These are phyloP conservation scores for Sarocladiaceae sp. DNA, from an alignment of 2,329 filamentous ascomycete species.

Conservation along the genomic window DNA sequence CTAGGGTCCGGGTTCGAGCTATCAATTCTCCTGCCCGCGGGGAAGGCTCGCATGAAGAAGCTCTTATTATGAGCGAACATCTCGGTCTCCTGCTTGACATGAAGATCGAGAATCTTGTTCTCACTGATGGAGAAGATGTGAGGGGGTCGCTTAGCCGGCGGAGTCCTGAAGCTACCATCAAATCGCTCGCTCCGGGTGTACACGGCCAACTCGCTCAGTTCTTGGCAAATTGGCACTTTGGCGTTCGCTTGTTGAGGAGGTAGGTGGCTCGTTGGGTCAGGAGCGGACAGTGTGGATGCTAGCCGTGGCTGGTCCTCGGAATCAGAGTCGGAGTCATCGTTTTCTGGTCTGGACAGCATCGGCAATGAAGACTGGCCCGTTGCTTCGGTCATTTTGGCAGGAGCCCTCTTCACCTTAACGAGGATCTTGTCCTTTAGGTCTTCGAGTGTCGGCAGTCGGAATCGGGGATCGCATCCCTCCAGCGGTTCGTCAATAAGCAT, in stretches of 20 bases:
- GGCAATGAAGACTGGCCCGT: constrained; percentile 20
- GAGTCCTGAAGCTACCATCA: constrained; percentile 60
- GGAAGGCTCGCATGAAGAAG: constrained; percentile 90
- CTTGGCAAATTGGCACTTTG: constrained; percentile 62
- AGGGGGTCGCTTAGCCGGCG: constrained; percentile 52
- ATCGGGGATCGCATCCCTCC: constrained; percentile 45
- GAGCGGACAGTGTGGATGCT: constrained; percentile 10
- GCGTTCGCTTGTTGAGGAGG: constrained; percentile 19
- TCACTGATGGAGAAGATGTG: constrained; percentile 90
- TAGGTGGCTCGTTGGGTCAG: neutral
- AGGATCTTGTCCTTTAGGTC: constrained; percentile 77
- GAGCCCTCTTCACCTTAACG: constrained; percentile 69
- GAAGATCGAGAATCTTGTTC: constrained; percentile 60
- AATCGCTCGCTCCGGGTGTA: constrained; percentile 88
- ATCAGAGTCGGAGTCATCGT: constrained; percentile 38
- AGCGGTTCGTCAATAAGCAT: constrained; percentile 61
- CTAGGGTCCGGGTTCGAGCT: constrained; percentile 96
- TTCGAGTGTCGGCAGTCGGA: constrained; percentile 63
- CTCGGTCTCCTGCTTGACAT: constrained; percentile 61
- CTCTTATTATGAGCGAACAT: constrained; percentile 85
- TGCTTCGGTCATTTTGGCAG: constrained; percentile 26
- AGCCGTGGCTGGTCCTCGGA: constrained; percentile 30
- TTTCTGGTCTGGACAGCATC: constrained; percentile 21
- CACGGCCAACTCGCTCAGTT: constrained; percentile 70
- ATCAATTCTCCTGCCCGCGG: constrained; percentile 69